Base-by-base conservation (phyloP, 2,329 filamentous ascomycete genomes). In the Cryphonectria nitschkei region DNA sequence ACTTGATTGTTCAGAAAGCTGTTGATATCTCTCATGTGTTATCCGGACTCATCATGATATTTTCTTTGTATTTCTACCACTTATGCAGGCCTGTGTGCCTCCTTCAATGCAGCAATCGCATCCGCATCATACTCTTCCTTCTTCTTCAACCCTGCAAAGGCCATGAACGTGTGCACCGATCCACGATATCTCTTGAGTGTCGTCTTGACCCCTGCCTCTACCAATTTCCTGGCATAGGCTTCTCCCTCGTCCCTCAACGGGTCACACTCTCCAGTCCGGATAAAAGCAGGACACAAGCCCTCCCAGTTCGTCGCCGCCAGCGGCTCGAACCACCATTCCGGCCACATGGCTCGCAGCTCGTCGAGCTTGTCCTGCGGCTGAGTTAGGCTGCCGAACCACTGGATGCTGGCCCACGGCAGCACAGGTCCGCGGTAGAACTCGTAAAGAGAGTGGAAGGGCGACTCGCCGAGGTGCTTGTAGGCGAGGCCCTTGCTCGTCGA, bases 161-260 rank as follows among this genome's bases (percentile, higher is more conserved):
- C 75, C 80, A 82, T 81, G 70, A 83, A 82, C 0, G 79, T 81
- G 71, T 83, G 81, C 3, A 80, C 80, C 32, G 80, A 76, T 0
- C 81, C 81, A 9, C 75, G 39, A 62, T 82, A 82, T 39, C 81
- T 74, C 74, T 81, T 82, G 26, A 81, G 65, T 5, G 76, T 78
- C 8, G 81, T 80, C 74, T 78, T 78, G 54, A 78, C 79, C 2
- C 81, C 81, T 2, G 75, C 77, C 46, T 79, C 78, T 1, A 80
- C 74, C 60, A 83, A 70, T 69, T 78, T 81, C 71, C 75, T 76
- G 0, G 77, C 81, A 73, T 83, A 83, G 0, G 80, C 80, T 73
- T 82, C 81, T 0, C 81, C 81, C 71, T 83, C 82, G 69, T 83
- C 81, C 2, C 81, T 74, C 65, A 83, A 61, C 2, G 80, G 79